A percentile compares a stretch with the other conserved stretches of the same genome.
Evolutionary conservation across 176 grass and related monocot genomes (phyloP).

Genomic region (Sorghum bicolor): Sorghum_bicolor_NCBIv3 NC_012871.2:68747501-68748000

Average conservation of each 20-base stretch:
- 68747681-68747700: constrained; percentile 8
- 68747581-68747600: background rate
- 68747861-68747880: no score
- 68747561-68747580: background rate
- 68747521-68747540: no score
- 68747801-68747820: background rate
- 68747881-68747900: background rate
- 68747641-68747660: background rate
- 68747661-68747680: no score
- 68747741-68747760: background rate
- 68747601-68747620: background rate
- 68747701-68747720: constrained; percentile 41
- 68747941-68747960: no score
- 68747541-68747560: no score
- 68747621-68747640: background rate
- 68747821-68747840: constrained; percentile 15
- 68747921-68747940: no score
- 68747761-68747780: constrained; percentile 16
- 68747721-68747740: constrained; percentile 2
- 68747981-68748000: no score
- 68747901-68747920: background rate
- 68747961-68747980: no score
- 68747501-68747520: background rate
- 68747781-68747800: constrained; percentile 1
- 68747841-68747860: no score